These are phyloP conservation scores for Thyridium curvatum DNA, from an alignment of 2,329 filamentous ascomycete genomes.

Conservation along the genomic window DNA sequence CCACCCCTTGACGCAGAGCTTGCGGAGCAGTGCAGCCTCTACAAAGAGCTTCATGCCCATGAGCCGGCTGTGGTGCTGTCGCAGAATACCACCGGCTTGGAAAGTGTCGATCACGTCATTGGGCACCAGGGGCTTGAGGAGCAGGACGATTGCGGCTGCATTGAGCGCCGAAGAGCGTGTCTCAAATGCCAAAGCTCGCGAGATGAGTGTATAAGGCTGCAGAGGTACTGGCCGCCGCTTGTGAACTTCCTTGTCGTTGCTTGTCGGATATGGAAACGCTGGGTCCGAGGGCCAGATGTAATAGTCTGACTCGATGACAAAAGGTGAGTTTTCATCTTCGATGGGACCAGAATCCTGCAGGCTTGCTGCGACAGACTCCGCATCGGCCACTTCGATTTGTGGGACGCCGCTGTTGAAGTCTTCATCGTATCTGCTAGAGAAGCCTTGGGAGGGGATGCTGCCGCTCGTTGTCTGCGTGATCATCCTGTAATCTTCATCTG, in stretches of 20 bases:
- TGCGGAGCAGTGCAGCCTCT: slow-evolving; percentile 55
- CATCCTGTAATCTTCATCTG: slow-evolving; percentile 22
- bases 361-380: slow-evolving; percentile 2
- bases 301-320: slow-evolving; percentile 51
- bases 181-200: slow-evolving; percentile 50
- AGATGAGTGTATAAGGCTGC: slow-evolving; percentile 48
- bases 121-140: slow-evolving; percentile 52
- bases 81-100: slow-evolving; percentile 49
- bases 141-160: slow-evolving; percentile 54
- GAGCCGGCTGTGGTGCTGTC: slow-evolving; percentile 54
- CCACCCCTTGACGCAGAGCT: slow-evolving; percentile 54
- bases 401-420: background rate
- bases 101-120: slow-evolving; percentile 46
- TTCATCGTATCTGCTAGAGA: background rate
- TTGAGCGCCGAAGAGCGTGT: slow-evolving; percentile 49
- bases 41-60: slow-evolving; percentile 53
- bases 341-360: slow-evolving; percentile 5
- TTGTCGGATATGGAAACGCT: slow-evolving; percentile 38
- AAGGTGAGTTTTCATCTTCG: slow-evolving; percentile 18
- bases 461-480: slow-evolving; percentile 39
- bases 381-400: slow-evolving; percentile 1
- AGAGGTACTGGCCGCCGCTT: slow-evolving; percentile 30
- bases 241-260: slow-evolving; percentile 1
- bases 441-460: slow-evolving; percentile 10
- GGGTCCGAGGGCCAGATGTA: slow-evolving; percentile 53